Evolutionary conservation across 2,329 filamentous ascomycete genomes (phyloP), one percentile per base, ranked within the genome.

Genomic region (Penicillium glabrum): DNA sequence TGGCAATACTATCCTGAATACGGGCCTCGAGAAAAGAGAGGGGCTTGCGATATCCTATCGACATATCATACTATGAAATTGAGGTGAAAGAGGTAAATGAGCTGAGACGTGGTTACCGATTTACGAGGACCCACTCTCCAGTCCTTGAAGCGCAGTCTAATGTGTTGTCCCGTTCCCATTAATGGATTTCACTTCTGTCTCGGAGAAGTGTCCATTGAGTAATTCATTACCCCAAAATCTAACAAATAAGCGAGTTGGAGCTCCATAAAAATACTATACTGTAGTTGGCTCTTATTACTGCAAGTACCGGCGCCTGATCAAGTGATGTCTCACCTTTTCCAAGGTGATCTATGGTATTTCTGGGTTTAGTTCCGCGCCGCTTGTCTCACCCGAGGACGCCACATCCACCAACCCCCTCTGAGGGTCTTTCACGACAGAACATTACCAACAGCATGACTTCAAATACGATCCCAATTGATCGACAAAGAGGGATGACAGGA

Each of bases 261-360:
- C 46, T 33, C 46, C 46, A 33, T 31, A 49, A 46, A 46, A 46
- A 46, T 11, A 4, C 46, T 49, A 39, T 9, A 4, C 46, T 49
- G 27, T 9, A 33, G n/a, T 27, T 13, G 45, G 29, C 14, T 47
- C 27, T 33, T 33, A 14, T 31, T 14, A 13, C n/a, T 23, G 27
- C 19, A 29, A 48, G 29, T 16, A 8, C 19, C 19, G 37, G 21
- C 37, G 19, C 21, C 29, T 27, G 33, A 41, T 41, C 47, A 53
- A 45, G 45, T 45, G 53, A 56, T 56, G 53, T 56, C 53, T 56
- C 53, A 56, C 53, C 37, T 51, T 51, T 41, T 21, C 23, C 47
- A 24, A 49, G 53, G 26, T 41, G 53, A 56, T 51, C 53, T 35
- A 43, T 46, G 31, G 19, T 13, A 49, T 33, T 51, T 43, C 24